Evolutionary conservation across 352 stramenopile genomes (phyloP).

Genomic region (Saprolegnia parasitica): DNA sequence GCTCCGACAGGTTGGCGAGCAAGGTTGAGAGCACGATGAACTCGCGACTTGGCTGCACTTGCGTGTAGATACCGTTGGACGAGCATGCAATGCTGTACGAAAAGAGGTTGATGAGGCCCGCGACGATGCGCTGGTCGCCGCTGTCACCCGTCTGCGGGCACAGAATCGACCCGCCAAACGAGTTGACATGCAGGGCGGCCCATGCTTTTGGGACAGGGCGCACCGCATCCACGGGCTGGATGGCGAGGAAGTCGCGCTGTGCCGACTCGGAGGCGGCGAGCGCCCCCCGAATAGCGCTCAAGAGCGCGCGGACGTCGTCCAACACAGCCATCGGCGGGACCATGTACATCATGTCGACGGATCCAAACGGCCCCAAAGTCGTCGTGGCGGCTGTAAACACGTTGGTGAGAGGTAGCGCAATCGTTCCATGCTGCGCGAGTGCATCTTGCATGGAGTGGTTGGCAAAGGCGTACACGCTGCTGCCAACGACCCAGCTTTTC

Average conservation of each 20-base stretch:
- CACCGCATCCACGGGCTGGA: neutral
- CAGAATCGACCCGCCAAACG: constrained; percentile 7
- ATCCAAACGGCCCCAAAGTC: constrained; percentile 12
- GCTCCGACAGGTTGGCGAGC: neutral
- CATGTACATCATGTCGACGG: constrained; percentile 16
- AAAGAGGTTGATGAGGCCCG: constrained; percentile 2
- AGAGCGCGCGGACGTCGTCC: neutral
- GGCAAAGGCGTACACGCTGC: neutral
- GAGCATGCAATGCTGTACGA: constrained; percentile 15
- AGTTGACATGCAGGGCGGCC: neutral
- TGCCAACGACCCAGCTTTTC: neutral
- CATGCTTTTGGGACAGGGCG: neutral
- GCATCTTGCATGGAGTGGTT: neutral
- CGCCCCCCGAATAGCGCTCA: neutral
- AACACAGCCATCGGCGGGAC: neutral
- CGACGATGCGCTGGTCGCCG: neutral
- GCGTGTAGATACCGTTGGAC: neutral
- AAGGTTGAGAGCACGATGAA: neutral
- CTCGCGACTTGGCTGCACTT: constrained; percentile 6
- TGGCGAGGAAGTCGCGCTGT: neutral
- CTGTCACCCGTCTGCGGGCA: neutral
- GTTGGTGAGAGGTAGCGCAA: neutral
- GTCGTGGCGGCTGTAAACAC: neutral
- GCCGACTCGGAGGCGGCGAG: neutral
- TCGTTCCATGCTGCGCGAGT: neutral